These are phyloP conservation scores for Septoria petroselini DNA, from an alignment of 2,329 filamentous ascomycete species.

Conservation along the genomic window DNA sequence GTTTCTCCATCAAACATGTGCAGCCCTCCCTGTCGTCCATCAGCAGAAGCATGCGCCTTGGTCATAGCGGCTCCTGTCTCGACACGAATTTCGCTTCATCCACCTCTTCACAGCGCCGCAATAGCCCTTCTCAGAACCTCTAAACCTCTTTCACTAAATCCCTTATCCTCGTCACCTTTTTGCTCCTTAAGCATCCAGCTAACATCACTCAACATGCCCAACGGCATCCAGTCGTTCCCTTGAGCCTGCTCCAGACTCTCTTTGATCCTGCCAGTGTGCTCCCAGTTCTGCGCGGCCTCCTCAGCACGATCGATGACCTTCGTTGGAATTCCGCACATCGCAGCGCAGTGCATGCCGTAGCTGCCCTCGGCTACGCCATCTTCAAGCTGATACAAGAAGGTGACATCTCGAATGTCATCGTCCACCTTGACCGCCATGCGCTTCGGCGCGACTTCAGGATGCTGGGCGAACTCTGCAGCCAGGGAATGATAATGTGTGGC, in stretches of 20 bases:
- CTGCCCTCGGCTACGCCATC: constrained; percentile 91
- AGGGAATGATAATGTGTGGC: constrained; percentile 96
- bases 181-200: constrained; percentile 66
- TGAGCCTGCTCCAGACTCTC: constrained; percentile 76
- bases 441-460: constrained; percentile 81
- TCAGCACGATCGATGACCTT: constrained; percentile 84
- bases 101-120: constrained; percentile 46
- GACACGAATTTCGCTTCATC: too few relatives aligned
- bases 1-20: too few relatives aligned
- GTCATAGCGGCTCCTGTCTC: too few relatives aligned
- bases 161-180: constrained; percentile 37
- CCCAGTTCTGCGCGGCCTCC: constrained; percentile 84
- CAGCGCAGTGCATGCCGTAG: constrained; percentile 98
- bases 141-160: constrained; percentile 51
- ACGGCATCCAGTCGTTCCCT: constrained; percentile 71
- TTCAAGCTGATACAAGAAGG: constrained; percentile 92
- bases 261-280: constrained; percentile 86
- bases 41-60: too few relatives aligned
- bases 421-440: constrained; percentile 96
- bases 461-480: constrained; percentile 81
- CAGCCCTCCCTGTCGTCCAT: too few relatives aligned
- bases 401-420: constrained; percentile 77
- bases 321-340: constrained; percentile 90
- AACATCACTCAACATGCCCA: constrained; percentile 85
- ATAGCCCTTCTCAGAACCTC: constrained; percentile 58